phyloP scores from a whole-genome alignment of 257 asterid species.

The Ocimum tenuiflorum region DNA sequence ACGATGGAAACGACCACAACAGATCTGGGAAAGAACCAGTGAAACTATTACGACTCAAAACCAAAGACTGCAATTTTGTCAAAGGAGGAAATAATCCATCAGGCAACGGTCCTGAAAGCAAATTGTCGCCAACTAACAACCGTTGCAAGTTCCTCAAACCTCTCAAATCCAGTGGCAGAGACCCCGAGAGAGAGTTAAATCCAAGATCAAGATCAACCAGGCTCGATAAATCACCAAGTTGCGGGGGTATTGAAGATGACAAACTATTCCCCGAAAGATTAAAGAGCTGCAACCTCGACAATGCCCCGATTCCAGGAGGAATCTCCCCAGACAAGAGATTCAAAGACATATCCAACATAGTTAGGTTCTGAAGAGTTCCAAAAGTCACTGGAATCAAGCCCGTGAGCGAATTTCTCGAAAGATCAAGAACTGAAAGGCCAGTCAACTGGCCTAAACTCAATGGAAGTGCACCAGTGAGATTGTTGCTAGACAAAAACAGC shows the following conservation, averaged over 20 bases:
- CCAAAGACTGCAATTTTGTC: conserved; percentile 45
- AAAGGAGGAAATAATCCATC: conserved; percentile 41
- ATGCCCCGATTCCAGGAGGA: conserved; percentile 53
- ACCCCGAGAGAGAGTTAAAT: conserved; percentile 52
- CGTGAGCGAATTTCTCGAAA: conserved; percentile 53
- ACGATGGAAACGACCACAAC: conserved; percentile 61
- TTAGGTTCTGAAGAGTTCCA: conserved; percentile 44
- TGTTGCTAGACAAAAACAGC: conserved; percentile 56
- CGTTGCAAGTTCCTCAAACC: conserved; percentile 54
- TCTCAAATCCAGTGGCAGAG: conserved; percentile 44
- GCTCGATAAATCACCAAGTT: conserved; percentile 59
- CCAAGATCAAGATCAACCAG: conserved; percentile 80
- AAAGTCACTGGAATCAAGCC: conserved; percentile 45
- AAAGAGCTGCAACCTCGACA: conserved; percentile 46
- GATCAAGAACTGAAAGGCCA: conserved; percentile 61
- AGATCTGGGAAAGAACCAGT: conserved; percentile 43
- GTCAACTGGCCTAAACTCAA: conserved; percentile 50
- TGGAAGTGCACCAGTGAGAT: conserved; percentile 61
- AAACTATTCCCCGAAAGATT: conserved; percentile 68
- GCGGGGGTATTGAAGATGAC: conserved; percentile 69
- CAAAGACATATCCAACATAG: conserved; percentile 51
- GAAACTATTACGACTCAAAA: conserved; percentile 46
- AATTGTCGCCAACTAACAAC: conserved; percentile 42
- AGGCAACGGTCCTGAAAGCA: conserved; percentile 53
- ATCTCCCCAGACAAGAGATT: conserved; percentile 62